Conservation (phyloP, 2,329 filamentous ascomycete genomes). For the Emydomyces testavorans region DNA sequence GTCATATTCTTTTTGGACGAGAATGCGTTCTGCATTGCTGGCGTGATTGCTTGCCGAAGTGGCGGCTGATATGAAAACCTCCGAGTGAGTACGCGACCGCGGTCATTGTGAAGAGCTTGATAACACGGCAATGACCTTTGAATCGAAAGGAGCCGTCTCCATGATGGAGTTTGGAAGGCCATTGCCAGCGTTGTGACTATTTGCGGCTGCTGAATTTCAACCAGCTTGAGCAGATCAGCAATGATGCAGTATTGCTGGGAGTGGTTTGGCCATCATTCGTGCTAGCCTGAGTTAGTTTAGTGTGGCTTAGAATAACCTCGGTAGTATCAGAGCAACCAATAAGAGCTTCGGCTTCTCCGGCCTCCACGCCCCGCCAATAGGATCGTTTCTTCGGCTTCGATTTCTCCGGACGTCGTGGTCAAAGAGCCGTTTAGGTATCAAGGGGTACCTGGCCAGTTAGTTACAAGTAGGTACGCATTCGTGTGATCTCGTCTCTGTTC, state of each 20-base stretch:
- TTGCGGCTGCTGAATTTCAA: background rate
- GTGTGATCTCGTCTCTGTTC: too few relatives aligned
- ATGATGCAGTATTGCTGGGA: background rate
- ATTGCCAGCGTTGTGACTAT: background rate
- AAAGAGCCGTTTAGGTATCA: too few relatives aligned
- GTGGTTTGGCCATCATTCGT: too few relatives aligned
- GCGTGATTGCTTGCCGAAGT: conserved; percentile 4
- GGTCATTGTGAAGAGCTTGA: background rate
- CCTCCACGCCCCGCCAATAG: background rate
- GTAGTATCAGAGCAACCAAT: background rate
- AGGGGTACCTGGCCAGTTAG: too few relatives aligned
- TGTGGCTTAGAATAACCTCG: background rate
- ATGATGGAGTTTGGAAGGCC: conserved; percentile 3
- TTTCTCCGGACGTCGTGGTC: background rate
- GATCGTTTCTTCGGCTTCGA: background rate
- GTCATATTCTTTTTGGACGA: conserved; percentile 43
- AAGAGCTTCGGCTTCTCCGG: background rate
- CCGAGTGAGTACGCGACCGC: conserved; percentile 5
- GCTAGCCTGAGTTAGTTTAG: background rate
- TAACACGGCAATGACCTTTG: background rate
- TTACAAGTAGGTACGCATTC: too few relatives aligned
- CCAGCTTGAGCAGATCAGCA: background rate
- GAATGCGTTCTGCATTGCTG: conserved; percentile 18
- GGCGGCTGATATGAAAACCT: conserved; percentile 11
- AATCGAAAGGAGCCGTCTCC: conserved; percentile 1